These are phyloP conservation scores for Phytophthora sp. DNA, from an alignment of 352 stramenopile genomes.

Conservation along the genomic window DNA sequence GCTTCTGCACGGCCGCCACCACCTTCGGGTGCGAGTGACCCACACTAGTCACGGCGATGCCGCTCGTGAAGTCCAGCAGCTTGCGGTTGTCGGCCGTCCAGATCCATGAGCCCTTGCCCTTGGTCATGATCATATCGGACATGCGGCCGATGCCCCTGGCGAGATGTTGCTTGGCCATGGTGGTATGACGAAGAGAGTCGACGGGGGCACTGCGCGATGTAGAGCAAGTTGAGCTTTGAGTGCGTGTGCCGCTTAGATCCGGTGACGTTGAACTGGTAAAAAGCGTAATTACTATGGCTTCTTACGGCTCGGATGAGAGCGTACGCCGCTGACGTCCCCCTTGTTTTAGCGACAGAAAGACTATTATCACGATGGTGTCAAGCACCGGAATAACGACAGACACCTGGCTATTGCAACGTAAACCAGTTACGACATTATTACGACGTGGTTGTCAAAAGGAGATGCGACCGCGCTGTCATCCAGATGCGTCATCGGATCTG, in stretches of 20 bases:
- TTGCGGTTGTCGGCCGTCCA: conserved; percentile 89
- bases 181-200: not conserved
- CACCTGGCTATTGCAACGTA: conserved; percentile 6
- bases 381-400: not conserved
- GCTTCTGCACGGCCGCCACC: conserved; percentile 89
- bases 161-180: conserved; percentile 77
- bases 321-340: conserved; percentile 32
- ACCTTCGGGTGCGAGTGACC: conserved; percentile 94
- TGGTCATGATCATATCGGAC: conserved; percentile 84
- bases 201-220: conserved; percentile 17
- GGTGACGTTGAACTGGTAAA: conserved; percentile 36
- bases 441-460: conserved; percentile 7
- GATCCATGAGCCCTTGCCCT: conserved; percentile 88
- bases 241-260: not conserved
- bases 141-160: conserved; percentile 82
- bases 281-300: conserved; percentile 34
- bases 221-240: conserved; percentile 40
- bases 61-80: conserved; percentile 93
- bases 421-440: not conserved
- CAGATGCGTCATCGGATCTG: conserved; percentile 8
- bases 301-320: conserved; percentile 32
- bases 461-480: conserved; percentile 19
- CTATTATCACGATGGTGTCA: not conserved
- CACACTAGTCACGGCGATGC: conserved; percentile 93
- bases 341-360: conserved; percentile 4